Percentiles rank a stretch among this genome's conserved stretches.
Evolutionary conservation across 306 rosid species (phyloP).

Genomic region (Trifolium pratense): DNA sequence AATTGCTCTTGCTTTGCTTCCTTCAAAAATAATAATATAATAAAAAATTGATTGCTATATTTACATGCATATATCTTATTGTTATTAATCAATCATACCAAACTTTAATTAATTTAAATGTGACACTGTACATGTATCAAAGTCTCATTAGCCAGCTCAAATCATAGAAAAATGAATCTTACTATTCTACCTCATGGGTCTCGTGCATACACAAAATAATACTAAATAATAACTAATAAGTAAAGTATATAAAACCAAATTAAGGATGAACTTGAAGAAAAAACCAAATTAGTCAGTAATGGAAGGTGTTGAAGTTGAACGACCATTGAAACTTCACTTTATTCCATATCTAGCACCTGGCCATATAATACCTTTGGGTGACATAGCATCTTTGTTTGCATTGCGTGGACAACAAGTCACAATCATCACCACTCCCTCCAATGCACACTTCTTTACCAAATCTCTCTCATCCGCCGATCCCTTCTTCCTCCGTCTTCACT

Average conservation of each 20-base stretch:
- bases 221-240: too few species aligned
- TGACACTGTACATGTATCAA: too few species aligned
- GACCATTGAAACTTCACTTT: conserved; percentile 34
- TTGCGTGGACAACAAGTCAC: conserved; percentile 48
- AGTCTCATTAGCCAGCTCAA: too few species aligned
- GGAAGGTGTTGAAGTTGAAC: not conserved
- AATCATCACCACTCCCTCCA: conserved; percentile 49
- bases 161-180: too few species aligned
- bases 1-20: too few species aligned
- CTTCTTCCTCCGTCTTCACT: conserved; percentile 21
- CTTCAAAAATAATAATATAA: too few species aligned
- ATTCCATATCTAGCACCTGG: conserved; percentile 44
- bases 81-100: too few species aligned
- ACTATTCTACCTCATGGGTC: too few species aligned
- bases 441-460: conserved; percentile 19
- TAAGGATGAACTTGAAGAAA: not conserved
- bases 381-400: conserved; percentile 46
- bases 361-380: conserved; percentile 43
- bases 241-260: not conserved
- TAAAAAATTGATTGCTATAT: too few species aligned
- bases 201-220: too few species aligned
- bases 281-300: not conserved
- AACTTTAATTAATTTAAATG: too few species aligned
- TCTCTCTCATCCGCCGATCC: not conserved
- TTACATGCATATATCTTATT: too few species aligned